A percentile compares a stretch with the other conserved stretches of the same genome.
phyloP scores from a whole-genome alignment of 2,329 filamentous ascomycete genomes.

The Clonostachys sp. region DNA sequence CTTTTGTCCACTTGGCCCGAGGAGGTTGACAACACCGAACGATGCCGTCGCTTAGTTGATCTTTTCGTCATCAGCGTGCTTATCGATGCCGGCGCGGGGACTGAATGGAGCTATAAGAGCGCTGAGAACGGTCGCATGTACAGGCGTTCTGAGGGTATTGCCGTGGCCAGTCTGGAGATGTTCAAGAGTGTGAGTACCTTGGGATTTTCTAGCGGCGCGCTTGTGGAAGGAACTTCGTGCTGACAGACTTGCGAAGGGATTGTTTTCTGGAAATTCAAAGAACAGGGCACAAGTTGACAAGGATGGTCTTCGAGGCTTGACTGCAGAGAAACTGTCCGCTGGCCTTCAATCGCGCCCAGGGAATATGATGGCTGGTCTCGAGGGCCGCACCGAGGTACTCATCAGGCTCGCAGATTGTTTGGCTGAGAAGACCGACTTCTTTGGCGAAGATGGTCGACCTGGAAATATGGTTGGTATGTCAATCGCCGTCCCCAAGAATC shows the following conservation, averaged over 20 bases:
- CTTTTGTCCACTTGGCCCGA: slow-evolving; percentile 66
- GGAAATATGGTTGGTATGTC: slow-evolving; percentile 86
- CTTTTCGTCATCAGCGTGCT: slow-evolving; percentile 77
- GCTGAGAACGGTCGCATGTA: slow-evolving; percentile 81
- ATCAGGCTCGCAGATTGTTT: slow-evolving; percentile 72
- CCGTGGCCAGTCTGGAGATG: slow-evolving; percentile 77
- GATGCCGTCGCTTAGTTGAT: slow-evolving; percentile 71
- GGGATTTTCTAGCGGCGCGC: too few relatives aligned
- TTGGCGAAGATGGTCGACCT: slow-evolving; percentile 77
- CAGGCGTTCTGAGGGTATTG: slow-evolving; percentile 81
- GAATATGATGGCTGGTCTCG: slow-evolving; percentile 79
- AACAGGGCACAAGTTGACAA: slow-evolving; percentile 91
- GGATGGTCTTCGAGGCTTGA: slow-evolving; percentile 69
- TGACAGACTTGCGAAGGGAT: slow-evolving; percentile 43
- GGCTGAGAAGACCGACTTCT: slow-evolving; percentile 71
- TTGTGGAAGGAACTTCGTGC: background rate
- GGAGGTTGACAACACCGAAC: slow-evolving; percentile 66
- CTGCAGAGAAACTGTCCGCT: slow-evolving; percentile 67
- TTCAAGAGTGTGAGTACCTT: slow-evolving; percentile 63
- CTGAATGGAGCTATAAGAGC: slow-evolving; percentile 88
- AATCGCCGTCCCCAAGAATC: too few relatives aligned
- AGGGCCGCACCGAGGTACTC: slow-evolving; percentile 78
- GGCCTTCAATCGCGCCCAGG: slow-evolving; percentile 79
- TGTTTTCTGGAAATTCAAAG: slow-evolving; percentile 77
- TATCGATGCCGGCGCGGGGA: slow-evolving; percentile 85